These are phyloP conservation scores for Xylariaceae sp. DNA, from an alignment of 2,329 filamentous ascomycete species.

Conservation along the genomic window DNA sequence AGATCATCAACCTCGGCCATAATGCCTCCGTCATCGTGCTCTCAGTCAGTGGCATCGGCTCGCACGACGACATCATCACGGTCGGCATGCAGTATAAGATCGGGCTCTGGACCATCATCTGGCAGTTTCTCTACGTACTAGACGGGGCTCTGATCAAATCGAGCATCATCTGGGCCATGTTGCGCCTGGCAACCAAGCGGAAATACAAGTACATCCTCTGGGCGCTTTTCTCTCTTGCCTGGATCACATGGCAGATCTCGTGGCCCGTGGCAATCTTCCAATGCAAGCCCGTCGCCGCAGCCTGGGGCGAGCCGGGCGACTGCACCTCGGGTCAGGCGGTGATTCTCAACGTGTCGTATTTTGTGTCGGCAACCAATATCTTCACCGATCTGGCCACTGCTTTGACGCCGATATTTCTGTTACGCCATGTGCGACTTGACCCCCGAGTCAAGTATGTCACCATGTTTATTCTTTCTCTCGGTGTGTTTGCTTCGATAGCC, in stretches of 20 bases:
- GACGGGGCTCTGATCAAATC: conserved; percentile 18
- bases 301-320: conserved; percentile 14
- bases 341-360: conserved; percentile 14
- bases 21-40: conserved; percentile 13
- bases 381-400: conserved; percentile 13
- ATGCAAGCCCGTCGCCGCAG: conserved; percentile 15
- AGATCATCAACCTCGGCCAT: conserved; percentile 9
- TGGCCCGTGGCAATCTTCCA: conserved; percentile 18
- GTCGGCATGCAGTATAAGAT: conserved; percentile 12
- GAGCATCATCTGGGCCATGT: conserved; percentile 11
- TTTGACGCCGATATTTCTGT: conserved; percentile 13
- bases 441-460: conserved; percentile 6
- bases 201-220: conserved; percentile 12
- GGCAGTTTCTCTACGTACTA: conserved; percentile 14
- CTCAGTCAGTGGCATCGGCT: conserved; percentile 11
- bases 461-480: conserved; percentile 16
- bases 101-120: conserved; percentile 12
- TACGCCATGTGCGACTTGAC: conserved; percentile 12
- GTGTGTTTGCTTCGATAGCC: conserved; percentile 15
- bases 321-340: conserved; percentile 14
- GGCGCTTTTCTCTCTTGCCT: conserved; percentile 9
- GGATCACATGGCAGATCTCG: conserved; percentile 16
- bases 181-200: conserved; percentile 9
- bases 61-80: conserved; percentile 16
- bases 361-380: conserved; percentile 18